phyloP scores from a whole-genome alignment of 495 filamentous ascomycete species.

The Penicillium pancosmium region DNA sequence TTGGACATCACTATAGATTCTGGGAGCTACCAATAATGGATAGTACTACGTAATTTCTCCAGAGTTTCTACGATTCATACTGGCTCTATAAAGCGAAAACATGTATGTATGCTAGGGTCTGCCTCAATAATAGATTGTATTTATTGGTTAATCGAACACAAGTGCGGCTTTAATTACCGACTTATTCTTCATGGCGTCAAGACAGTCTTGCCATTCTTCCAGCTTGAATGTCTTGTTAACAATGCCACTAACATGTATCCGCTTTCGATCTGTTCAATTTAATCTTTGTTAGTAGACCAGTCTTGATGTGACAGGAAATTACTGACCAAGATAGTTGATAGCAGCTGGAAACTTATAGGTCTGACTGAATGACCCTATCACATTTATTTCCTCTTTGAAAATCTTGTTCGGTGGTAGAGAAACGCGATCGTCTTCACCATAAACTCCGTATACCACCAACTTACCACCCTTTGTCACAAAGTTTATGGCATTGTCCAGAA shows the following conservation, averaged over 20 bases:
- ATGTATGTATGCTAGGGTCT: no score
- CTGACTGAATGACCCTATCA: conserved; percentile 70
- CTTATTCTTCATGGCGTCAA: conserved; percentile 60
- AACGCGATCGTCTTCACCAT: conserved; percentile 60
- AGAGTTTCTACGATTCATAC: no score
- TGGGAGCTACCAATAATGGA: no score
- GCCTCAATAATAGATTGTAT: background rate
- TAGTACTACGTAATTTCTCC: no score
- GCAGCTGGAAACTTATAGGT: conserved; percentile 75
- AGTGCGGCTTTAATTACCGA: conserved; percentile 72
- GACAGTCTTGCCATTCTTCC: conserved; percentile 47
- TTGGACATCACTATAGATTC: no score
- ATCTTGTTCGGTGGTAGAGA: conserved; percentile 70
- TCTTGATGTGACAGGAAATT: background rate
- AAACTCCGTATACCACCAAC: conserved; percentile 70
- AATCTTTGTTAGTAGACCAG: background rate
- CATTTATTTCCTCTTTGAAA: conserved; percentile 67
- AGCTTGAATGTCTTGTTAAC: conserved; percentile 56
- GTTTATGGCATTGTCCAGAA: conserved; percentile 70
- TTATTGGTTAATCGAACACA: conserved; percentile 57
- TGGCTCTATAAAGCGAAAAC: no score
- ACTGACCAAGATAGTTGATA: conserved; percentile 56
- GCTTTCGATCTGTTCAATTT: conserved; percentile 46
- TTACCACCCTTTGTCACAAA: conserved; percentile 70
- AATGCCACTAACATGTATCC: conserved; percentile 61